phyloP scores from a whole-genome alignment of 106 monocot genomes.

The Phalaenopsis equestris region DNA sequence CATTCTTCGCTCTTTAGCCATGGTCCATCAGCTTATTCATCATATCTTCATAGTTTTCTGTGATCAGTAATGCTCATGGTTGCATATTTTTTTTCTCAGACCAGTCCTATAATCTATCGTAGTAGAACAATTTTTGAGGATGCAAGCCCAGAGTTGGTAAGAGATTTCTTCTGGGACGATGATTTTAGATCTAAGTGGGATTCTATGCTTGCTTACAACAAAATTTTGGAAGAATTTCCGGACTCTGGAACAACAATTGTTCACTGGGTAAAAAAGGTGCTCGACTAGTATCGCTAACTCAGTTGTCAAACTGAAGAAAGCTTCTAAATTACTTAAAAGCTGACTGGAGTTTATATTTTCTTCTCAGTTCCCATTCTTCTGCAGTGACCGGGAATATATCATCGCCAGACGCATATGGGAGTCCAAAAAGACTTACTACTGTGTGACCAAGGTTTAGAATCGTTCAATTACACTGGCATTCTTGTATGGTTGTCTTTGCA shows the following conservation, averaged over 20 bases:
- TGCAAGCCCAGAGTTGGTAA: slow-evolving; percentile 84
- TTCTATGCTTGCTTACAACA: slow-evolving; percentile 73
- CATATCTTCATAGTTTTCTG: background rate
- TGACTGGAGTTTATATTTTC: slow-evolving; percentile 12
- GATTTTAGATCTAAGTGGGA: slow-evolving; percentile 92
- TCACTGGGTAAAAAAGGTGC: slow-evolving; percentile 97
- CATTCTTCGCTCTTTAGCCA: background rate
- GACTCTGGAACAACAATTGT: slow-evolving; percentile 60
- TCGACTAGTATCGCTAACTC: slow-evolving; percentile 1
- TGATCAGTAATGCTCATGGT: background rate
- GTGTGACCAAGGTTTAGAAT: slow-evolving; percentile 81
- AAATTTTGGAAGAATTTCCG: slow-evolving; percentile 71
- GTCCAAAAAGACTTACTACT: slow-evolving; percentile 71
- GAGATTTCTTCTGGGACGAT: slow-evolving; percentile 99
- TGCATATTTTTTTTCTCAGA: slow-evolving; percentile 25
- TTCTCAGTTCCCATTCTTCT: slow-evolving; percentile 96
- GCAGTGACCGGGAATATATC: slow-evolving; percentile 92
- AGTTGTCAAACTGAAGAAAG: background rate
- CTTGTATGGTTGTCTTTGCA: background rate
- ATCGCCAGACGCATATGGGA: slow-evolving; percentile 95
- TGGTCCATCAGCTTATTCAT: background rate
- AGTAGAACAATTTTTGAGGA: slow-evolving; percentile 94
- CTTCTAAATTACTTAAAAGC: slow-evolving; percentile 7
- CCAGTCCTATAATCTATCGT: slow-evolving; percentile 60
- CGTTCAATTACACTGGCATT: background rate